These are phyloP conservation scores for Corinectria fuckeliana DNA, from an alignment of 2,329 filamentous ascomycete species.

Conservation along the genomic window DNA sequence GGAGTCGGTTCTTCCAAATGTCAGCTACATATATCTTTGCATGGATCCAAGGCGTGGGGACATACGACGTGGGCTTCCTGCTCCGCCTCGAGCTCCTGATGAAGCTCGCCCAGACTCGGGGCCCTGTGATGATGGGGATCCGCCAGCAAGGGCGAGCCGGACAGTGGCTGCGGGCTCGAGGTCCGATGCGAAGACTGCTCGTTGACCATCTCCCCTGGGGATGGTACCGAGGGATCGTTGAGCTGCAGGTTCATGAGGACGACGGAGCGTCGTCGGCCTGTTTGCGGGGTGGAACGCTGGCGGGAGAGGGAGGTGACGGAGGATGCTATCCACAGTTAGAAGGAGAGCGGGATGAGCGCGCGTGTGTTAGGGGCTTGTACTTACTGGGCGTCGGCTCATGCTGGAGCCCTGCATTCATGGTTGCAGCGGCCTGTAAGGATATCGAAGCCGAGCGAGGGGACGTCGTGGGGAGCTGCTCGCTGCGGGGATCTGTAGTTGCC, in stretches of 20 bases:
- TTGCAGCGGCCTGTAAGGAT: conserved; percentile 77
- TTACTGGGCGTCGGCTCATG: conserved; percentile 67
- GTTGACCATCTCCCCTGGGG: conserved; percentile 72
- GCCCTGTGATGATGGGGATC: conserved; percentile 70
- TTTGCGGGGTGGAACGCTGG: conserved; percentile 52
- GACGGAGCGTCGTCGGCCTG: conserved; percentile 68
- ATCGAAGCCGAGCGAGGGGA: conserved; percentile 70
- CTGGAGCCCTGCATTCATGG: conserved; percentile 78
- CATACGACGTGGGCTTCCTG: conserved; percentile 78
- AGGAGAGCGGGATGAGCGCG: neutral
- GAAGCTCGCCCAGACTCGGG: conserved; percentile 77
- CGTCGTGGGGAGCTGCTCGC: conserved; percentile 63
- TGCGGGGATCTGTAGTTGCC: conserved; percentile 33
- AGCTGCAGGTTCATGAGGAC: conserved; percentile 76
- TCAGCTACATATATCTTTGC: conserved; percentile 16
- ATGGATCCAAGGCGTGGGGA: conserved; percentile 13
- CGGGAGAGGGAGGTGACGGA: conserved; percentile 59
- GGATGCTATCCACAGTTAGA: conserved; percentile 47
- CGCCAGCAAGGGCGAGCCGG: conserved; percentile 54
- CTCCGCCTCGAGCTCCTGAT: conserved; percentile 80
- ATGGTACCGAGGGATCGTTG: conserved; percentile 72
- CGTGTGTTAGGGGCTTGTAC: conserved; percentile 47
- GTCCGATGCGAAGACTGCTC: conserved; percentile 42
- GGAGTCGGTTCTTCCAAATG: conserved; percentile 68
- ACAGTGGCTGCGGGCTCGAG: conserved; percentile 54